Evolutionary conservation across 2,329 filamentous ascomycete genomes (phyloP).

Genomic region (Exophiala oligosperma): DNA sequence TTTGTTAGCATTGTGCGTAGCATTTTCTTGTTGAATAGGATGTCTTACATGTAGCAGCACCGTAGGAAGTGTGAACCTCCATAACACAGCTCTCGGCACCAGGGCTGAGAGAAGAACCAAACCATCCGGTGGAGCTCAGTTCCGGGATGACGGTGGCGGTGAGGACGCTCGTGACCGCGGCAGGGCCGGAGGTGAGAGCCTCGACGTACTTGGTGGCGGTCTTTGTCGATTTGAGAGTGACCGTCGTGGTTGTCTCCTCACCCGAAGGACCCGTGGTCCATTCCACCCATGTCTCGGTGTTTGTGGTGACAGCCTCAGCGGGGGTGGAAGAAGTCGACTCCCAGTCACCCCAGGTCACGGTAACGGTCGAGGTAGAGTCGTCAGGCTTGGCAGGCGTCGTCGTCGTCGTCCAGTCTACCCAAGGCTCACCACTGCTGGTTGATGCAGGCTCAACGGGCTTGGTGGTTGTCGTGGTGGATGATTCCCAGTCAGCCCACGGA

Average conservation of each 20-base stretch:
- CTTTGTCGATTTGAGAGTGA: constrained; percentile 63
- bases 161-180: constrained; percentile 12
- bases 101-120: constrained; percentile 1
- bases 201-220: constrained; percentile 69
- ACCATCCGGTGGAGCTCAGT: constrained; percentile 8
- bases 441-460: constrained; percentile 50
- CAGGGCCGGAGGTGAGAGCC: constrained; percentile 61
- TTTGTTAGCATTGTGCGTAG: neutral
- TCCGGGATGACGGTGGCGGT: constrained; percentile 14
- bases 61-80: constrained; percentile 26
- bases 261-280: constrained; percentile 55
- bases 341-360: constrained; percentile 21
- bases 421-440: constrained; percentile 8
- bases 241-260: constrained; percentile 59
- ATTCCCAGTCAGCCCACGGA: constrained; percentile 62
- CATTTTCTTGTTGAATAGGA: neutral
- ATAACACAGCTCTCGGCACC: constrained; percentile 18
- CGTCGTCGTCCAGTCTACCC: constrained; percentile 19
- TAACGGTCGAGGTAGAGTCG: constrained; percentile 35
- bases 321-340: constrained; percentile 27
- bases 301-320: constrained; percentile 28
- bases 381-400: neutral
- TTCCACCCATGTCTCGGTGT: constrained; percentile 61
- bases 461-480: constrained; percentile 60
- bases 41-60: constrained; percentile 27